A percentile compares a stretch with the other conserved stretches of the same genome.
These are phyloP conservation scores for Phylloporus arenicola DNA, from an alignment of 768 basidiomycete genomes.

Conservation along the genomic window DNA sequence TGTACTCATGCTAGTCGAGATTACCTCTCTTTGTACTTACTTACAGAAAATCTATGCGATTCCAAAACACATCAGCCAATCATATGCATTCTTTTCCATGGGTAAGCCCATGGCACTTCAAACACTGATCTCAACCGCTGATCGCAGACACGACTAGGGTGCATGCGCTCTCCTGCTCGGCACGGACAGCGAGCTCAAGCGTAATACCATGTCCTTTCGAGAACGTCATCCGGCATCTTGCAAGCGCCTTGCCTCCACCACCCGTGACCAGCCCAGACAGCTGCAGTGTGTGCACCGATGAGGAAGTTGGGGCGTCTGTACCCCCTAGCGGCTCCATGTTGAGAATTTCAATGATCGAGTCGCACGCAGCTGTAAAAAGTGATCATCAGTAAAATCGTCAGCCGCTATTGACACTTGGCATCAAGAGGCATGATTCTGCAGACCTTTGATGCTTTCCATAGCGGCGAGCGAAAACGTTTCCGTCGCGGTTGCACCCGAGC, in stretches of 20 bases:
- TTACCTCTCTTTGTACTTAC: no score
- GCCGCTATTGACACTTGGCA: constrained; percentile 8
- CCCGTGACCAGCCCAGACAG: constrained; percentile 87
- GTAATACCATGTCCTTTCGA: constrained; percentile 87
- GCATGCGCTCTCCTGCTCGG: constrained; percentile 84
- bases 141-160: constrained; percentile 88
- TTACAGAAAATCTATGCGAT: no score
- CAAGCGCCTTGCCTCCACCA: constrained; percentile 94
- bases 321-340: constrained; percentile 97
- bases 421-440: constrained; percentile 26
- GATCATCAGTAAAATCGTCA: no score
- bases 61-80: no score
- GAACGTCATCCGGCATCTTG: constrained; percentile 93
- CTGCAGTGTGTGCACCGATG: constrained; percentile 90
- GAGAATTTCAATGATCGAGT: constrained; percentile 92
- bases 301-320: constrained; percentile 72
- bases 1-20: no score
- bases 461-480: constrained; percentile 92
- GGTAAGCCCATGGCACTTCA: no score
- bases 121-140: constrained; percentile 63
- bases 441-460: constrained; percentile 92
- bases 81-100: no score
- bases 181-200: constrained; percentile 84
- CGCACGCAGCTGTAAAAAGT: no score
- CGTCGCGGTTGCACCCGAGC: constrained; percentile 68